Evolutionary conservation across 768 basidiomycete genomes (phyloP), one percentile per base, ranked within the genome.

Genomic region (Dictyophora rubrovolvata): DNA sequence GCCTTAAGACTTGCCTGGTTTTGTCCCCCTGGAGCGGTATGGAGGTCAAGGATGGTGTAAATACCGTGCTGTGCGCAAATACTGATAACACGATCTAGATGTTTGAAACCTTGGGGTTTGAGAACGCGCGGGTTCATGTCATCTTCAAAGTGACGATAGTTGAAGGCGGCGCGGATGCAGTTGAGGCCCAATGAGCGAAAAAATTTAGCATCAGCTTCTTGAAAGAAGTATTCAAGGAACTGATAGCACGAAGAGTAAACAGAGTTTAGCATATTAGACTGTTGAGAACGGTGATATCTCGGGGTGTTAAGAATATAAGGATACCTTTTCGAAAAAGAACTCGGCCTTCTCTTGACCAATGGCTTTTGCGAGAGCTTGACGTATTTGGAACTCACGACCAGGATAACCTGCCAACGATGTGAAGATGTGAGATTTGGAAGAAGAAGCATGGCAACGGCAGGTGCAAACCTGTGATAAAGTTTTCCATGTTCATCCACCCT

Each of bases 401-500:
- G 89, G 87, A 68, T 84, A 91, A 10, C 85, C 86, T 78, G 68
- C 4, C 16, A 10, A 11, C 50, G 37, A 53, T 56, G 58, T 22
- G 52, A 18, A 64, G 63, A 37, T 10, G 55, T 36, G 9, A 18
- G 22, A 37, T 46, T 5, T 46, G 5, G 16, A 50, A 35, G 20
- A 1, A 42, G 14, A 35, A 48, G 6, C 17, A 22, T 17, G 49
- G 22, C 16, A 8, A 20, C 12, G 9, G 2, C 21, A 36, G 20
- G 1, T 23, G 18, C 37, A 34, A 52, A 50, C 81, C 83, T 56
- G 81, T 79, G 59, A 87, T 86, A 65, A 87, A 87, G 70, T 87
- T 87, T 71, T 87, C 85, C 85, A 85, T 84, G 69, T 84, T 88
- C 84, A 90, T 86, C 87, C 87, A 89, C 67, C 87, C 87, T 62